Evolutionary conservation across 1,139 yeast genomes (phyloP).

Genomic region (Saccharomycopsis crataegensis): DNA sequence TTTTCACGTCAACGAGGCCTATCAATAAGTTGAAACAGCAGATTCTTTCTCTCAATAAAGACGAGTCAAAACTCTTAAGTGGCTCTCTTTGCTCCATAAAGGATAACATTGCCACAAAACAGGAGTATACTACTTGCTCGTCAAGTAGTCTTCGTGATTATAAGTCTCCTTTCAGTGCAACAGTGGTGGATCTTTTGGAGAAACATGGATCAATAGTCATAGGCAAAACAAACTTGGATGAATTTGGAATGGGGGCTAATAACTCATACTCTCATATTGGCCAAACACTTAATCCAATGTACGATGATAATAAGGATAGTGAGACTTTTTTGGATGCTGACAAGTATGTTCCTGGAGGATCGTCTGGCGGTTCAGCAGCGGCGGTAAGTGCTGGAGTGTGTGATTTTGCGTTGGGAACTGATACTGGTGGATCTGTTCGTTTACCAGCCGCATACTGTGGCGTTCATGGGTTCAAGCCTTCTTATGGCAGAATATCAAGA

Average conservation of each 20-base stretch:
- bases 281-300: slow-evolving; percentile 60
- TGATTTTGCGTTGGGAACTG: slow-evolving; percentile 80
- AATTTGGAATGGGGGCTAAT: slow-evolving; percentile 93
- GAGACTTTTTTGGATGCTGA: slow-evolving; percentile 23
- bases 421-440: slow-evolving; percentile 95
- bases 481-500: slow-evolving; percentile 85
- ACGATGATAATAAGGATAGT: slow-evolving; percentile 21
- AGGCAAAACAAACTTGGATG: slow-evolving; percentile 93
- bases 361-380: slow-evolving; percentile 95
- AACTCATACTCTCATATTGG: slow-evolving; percentile 57
- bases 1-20: slow-evolving; percentile 32
- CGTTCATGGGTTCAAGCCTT: slow-evolving; percentile 80
- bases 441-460: slow-evolving; percentile 87
- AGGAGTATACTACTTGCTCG: slow-evolving; percentile 67
- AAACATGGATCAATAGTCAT: slow-evolving; percentile 42
- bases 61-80: neutral
- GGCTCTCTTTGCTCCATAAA: slow-evolving; percentile 42
- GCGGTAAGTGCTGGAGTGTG: slow-evolving; percentile 68
- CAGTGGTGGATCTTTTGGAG: slow-evolving; percentile 52
- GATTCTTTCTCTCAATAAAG: neutral
- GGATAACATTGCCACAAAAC: slow-evolving; percentile 69
- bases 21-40: slow-evolving; percentile 18
- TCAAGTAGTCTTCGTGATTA: slow-evolving; percentile 56
- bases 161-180: slow-evolving; percentile 74
- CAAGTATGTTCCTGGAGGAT: slow-evolving; percentile 68